These are phyloP conservation scores for Scutellaria barbata DNA, from an alignment of 257 asterid species.

Conservation along the genomic window DNA sequence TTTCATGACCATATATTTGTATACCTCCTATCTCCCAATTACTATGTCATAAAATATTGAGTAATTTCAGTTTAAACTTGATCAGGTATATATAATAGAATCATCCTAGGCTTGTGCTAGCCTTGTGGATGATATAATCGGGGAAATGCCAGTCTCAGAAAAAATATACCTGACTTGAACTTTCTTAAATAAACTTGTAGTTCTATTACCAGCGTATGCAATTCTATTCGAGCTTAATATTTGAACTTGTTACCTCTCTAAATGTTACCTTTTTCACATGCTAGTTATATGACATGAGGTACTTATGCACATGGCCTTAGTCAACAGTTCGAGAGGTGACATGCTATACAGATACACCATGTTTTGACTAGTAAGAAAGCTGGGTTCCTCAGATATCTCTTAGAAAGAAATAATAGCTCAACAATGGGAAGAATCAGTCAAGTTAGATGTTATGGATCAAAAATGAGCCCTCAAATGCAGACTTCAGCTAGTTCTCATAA, in stretches of 20 bases:
- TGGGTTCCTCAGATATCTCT: constrained; percentile 3
- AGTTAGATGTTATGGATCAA: not conserved
- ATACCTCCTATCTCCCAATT: constrained; percentile 13
- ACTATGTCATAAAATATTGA: not conserved
- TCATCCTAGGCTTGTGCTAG: not conserved
- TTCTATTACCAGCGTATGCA: not conserved
- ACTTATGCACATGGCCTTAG: not conserved
- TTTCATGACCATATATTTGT: constrained; percentile 3
- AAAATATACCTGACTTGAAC: not conserved
- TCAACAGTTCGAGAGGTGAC: not conserved
- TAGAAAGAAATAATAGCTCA: constrained; percentile 1
- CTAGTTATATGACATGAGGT: not conserved
- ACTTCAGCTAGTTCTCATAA: not conserved
- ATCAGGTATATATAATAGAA: not conserved
- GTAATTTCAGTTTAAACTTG: not conserved
- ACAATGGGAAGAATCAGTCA: not conserved
- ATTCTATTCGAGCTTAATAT: not conserved
- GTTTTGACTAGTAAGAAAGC: not conserved
- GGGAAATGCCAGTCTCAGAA: not conserved
- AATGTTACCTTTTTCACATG: not conserved
- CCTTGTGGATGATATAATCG: not conserved
- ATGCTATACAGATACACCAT: not conserved
- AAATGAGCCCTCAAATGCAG: not conserved
- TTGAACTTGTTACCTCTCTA: constrained; percentile 1
- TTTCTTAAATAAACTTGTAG: not conserved